Evolutionary conservation across 2,329 filamentous ascomycete genomes (phyloP), one percentile per base, ranked within the genome.

Genomic region (Phialemonium atrogriseum): DNA sequence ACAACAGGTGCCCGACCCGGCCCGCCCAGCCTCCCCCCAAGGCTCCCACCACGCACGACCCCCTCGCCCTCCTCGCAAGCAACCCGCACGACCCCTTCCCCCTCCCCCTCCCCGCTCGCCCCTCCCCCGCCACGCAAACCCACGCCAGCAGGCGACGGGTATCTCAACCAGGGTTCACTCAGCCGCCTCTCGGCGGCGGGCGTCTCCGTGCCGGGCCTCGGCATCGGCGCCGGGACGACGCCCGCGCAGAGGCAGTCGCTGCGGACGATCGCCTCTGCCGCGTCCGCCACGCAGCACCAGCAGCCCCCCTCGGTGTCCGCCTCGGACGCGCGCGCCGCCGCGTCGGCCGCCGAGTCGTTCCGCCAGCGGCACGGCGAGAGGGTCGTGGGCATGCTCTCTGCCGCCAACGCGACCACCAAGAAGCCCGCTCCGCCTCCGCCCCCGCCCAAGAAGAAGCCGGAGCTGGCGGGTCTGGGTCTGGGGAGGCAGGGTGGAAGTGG

Each of bases 181-280:
- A 68, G 61, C 36, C 70, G 84, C 24, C 66, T 95, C 7, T 74
- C 78, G 9, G 70, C 76, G 22, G 79, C 84, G 1, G 87, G 87
- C 1, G 67, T 94, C 5, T 83, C 79, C 0, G 84, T 94, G 0
- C 80, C 86, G 1, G 81, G 72, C 0, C 63, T 94, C 4, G 82
- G 82, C 5, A 93, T 94, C 38, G 78, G 76, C 4, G 12, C 21
- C n/a, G 76, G 76, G 12, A 79, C 77, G 3, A 72, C 75, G 0
- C 77, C 72, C 62, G 69, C 71, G 3, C 71, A 84, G 55, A 76
- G 79, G 33, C 73, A 81, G 49, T 75, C 79, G 1, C 46, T 82
- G 10, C 67, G 64, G 35, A 81, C 80, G 1, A 76, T n/a, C n/a
- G n/a, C n/a, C n/a, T n/a, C n/a, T n/a, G n/a, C n/a, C n/a, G n/a